phyloP scores from a whole-genome alignment of 192 early-diverging fungal species.

The Mortierella claussenii region DNA sequence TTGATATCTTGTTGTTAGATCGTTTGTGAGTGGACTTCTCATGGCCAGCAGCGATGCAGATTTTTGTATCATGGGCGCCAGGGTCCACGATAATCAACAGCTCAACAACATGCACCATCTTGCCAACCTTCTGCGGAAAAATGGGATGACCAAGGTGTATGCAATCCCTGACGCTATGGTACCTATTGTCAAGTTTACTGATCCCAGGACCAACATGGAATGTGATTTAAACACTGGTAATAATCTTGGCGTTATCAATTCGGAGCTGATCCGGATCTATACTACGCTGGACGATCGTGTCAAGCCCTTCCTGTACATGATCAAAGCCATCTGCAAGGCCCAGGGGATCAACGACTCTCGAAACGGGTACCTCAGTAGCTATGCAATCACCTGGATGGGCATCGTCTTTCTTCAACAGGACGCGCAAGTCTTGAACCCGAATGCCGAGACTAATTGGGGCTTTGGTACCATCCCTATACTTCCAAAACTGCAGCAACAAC shows the following conservation, averaged over 20 bases:
- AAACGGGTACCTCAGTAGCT: constrained; percentile 30
- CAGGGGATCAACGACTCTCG: constrained; percentile 41
- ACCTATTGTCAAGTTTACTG: constrained; percentile 53
- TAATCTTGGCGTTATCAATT: constrained; percentile 45
- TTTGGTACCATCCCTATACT: constrained; percentile 11
- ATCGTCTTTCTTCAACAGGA: constrained; percentile 38
- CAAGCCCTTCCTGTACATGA: constrained; percentile 49
- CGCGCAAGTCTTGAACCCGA: background rate
- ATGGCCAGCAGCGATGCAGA: constrained; percentile 49
- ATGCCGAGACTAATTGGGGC: background rate
- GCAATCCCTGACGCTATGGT: constrained; percentile 38
- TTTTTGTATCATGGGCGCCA: constrained; percentile 45
- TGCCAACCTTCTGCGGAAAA: constrained; percentile 15
- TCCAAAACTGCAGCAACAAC: constrained; percentile 35
- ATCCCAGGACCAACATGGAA: constrained; percentile 32
- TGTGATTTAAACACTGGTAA: constrained; percentile 55
- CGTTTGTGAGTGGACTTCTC: constrained; percentile 43
- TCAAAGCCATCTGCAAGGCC: constrained; percentile 49
- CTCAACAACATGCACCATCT: constrained; percentile 36
- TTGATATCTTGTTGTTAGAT: constrained; percentile 33
- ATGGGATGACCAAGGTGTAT: constrained; percentile 25
- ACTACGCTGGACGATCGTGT: constrained; percentile 45
- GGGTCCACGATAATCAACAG: constrained; percentile 10
- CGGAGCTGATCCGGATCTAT: constrained; percentile 41
- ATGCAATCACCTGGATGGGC: constrained; percentile 42